Evolutionary conservation across 2,329 filamentous ascomycete species (phyloP).

Genomic region (Mollisiaceae sp.): DNA sequence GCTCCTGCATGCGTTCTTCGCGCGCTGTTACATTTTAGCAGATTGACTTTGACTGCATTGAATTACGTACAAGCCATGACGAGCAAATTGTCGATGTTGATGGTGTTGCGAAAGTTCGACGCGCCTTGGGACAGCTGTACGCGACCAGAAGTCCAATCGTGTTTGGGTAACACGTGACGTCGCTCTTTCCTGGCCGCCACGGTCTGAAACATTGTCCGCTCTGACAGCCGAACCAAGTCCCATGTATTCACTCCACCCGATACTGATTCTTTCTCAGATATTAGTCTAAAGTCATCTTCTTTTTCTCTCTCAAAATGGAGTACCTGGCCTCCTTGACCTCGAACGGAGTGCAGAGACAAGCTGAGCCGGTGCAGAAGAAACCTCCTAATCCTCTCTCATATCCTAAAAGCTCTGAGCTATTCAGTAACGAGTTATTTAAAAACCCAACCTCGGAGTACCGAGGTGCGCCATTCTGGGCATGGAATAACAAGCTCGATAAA

Average conservation of each 20-base stretch:
- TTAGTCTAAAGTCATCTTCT: not conserved
- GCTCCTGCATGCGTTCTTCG: constrained; percentile 67
- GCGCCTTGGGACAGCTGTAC: not conserved
- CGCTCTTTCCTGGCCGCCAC: not conserved
- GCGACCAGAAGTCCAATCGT: not conserved
- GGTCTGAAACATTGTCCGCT: not conserved
- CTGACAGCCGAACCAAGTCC: not conserved
- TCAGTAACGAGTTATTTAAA: constrained; percentile 39
- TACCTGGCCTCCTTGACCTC: constrained; percentile 23
- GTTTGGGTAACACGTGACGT: not conserved
- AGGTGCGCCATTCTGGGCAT: constrained; percentile 42
- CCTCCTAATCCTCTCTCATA: constrained; percentile 40
- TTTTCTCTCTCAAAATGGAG: constrained; percentile 20
- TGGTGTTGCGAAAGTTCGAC: not conserved
- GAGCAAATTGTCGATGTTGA: constrained; percentile 11
- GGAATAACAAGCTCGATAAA: constrained; percentile 41
- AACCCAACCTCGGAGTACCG: constrained; percentile 43
- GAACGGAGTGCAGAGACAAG: constrained; percentile 5
- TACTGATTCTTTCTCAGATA: not conserved
- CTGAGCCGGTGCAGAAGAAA: constrained; percentile 20
- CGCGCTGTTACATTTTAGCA: constrained; percentile 49
- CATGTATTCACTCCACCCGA: not conserved
- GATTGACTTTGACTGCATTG: not conserved
- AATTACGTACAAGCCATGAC: constrained; percentile 30
- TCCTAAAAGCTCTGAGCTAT: constrained; percentile 37